Evolutionary conservation across 73 alveolate species (phyloP).

Genomic region (Halteria grandinella): DNA sequence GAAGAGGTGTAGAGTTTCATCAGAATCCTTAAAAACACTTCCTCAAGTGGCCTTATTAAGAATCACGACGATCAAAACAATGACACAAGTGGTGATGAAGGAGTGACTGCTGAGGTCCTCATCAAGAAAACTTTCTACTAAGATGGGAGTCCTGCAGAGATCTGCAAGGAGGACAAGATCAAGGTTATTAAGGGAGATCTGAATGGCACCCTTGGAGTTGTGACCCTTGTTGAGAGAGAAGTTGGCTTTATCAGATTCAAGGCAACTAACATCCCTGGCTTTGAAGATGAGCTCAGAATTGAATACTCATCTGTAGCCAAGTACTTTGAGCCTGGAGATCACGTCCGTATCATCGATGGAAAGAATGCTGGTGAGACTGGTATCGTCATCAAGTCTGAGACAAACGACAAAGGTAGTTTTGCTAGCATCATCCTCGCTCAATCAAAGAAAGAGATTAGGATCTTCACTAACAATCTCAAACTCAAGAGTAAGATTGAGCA

Average conservation of each 20-base stretch:
- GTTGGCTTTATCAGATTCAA: slow-evolving; percentile 69
- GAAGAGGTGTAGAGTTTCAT: slow-evolving; percentile 77
- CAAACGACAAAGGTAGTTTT: too few species aligned
- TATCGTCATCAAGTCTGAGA: slow-evolving; percentile 56
- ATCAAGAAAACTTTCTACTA: slow-evolving; percentile 35
- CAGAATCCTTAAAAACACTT: too few species aligned
- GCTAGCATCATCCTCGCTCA: slow-evolving; percentile 74
- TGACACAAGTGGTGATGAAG: slow-evolving; percentile 52
- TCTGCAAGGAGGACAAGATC: slow-evolving; percentile 85
- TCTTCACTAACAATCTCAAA: slow-evolving; percentile 69
- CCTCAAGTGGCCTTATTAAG: background rate
- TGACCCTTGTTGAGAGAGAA: slow-evolving; percentile 65
- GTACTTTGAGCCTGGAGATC: slow-evolving; percentile 87
- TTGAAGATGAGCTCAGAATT: slow-evolving; percentile 48
- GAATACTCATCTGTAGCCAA: slow-evolving; percentile 66
- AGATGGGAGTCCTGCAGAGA: slow-evolving; percentile 55
- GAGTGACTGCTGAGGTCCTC: slow-evolving; percentile 52
- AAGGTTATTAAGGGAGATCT: slow-evolving; percentile 80
- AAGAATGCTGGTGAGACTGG: slow-evolving; percentile 87
- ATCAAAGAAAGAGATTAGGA: slow-evolving; percentile 70
- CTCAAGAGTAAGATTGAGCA: slow-evolving; percentile 71
- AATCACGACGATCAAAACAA: slow-evolving; percentile 37
- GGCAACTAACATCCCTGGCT: slow-evolving; percentile 65
- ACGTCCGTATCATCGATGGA: slow-evolving; percentile 83
- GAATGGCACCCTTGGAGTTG: slow-evolving; percentile 81